Base-by-base conservation (phyloP, 108 stramenopile species). In the Cyclotella baltica region DNA sequence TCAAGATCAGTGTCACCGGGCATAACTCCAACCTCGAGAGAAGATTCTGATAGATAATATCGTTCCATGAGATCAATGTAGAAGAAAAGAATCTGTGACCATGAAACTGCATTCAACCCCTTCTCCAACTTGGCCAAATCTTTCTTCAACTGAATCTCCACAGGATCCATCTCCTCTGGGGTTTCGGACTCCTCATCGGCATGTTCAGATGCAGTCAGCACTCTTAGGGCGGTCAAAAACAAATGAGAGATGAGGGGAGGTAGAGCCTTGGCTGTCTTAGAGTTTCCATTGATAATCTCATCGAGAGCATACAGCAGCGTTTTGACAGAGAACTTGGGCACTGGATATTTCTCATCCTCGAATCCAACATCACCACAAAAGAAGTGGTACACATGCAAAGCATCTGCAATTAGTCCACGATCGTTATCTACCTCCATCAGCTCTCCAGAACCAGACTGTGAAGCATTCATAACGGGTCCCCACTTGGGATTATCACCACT, bases 21-120 rank as follows among this genome's bases (percentile, higher is more conserved):
- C 46, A 91, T 57, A 0, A 87, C 84, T 37, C 73, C 84, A 52
- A 68, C 58, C 36, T 88, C 91, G 19, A 83, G 53, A 11, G 88
- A 86, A 31, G 81, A 58, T 67, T 89, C 85, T 0, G 88, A 85
- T 27, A 71, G 77, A 64, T 89, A 91, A 76, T 85, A 91, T n/a
- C 85, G 84, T 50, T 92, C 89, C 89, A 92, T 92, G 56, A 88
- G 83, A 56, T 94, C 90, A 76, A 90, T 89, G 80, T 94, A 94
- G 25, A 85, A 83, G 62, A 86, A 64, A 52, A 85, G 82, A 61
- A 91, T 74, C 68, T 92, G 91, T 23, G 87, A 79, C 93, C 93
- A 94, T 29, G 89, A 91, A 10, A 88, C 79, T 19, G 89, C 87
- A 58, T 88, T 85, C 29, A 94, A 68, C 3, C 86, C 89, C 4